Base-by-base conservation (phyloP, 2,329 filamentous ascomycete genomes). In the Calonectria ilicicola region DNA sequence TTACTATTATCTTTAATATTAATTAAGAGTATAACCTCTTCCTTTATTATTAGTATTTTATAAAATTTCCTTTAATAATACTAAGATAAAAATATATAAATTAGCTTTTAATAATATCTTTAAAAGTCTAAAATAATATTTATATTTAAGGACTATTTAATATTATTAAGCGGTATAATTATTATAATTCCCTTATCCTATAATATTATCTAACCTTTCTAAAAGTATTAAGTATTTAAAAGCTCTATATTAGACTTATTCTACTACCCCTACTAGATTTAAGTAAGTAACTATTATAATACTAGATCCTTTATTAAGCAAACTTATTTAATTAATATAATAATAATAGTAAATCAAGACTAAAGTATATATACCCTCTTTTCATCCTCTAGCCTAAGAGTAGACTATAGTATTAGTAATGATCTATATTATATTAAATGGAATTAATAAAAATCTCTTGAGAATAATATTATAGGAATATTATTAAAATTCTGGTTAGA, bases 251-350 rank as follows among this genome's bases (percentile, higher is more conserved):
- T 27, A 3, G 5, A 15, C 12, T 58, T 8, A 8, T 56, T 8
- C 21, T 67, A 26, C 15, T 27, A 14, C 10, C 49, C 23, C 7
- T 68, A 35, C 46, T 27, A 65, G 63, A 67, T 62, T 53, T 58
- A 40, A 2, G 10, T 32, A 40, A 58, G n/a, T 26, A 67, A 15
- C 1, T 32, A 10, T 23, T 32, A 40, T 51, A 67, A 14, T 8
- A 35, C 17, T 7, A 40, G 21, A 3, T 67, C 49, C 27, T n/a
- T 40, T 14, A 38, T 49, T 17, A 27, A 14, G 7, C 27, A 40
- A 9, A 67, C 19, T 15, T 67, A 51, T 17, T 74, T 53, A 26
- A 38, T n/a, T 5, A 68, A 26, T n/a, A 68, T 32, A n/a, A 67
- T 46, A 27, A 67, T 40, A 9, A 26, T 56, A 8, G 17, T 67